Conservation (phyloP, 192 early-diverging fungal species). For the Coemansia sp. region DNA sequence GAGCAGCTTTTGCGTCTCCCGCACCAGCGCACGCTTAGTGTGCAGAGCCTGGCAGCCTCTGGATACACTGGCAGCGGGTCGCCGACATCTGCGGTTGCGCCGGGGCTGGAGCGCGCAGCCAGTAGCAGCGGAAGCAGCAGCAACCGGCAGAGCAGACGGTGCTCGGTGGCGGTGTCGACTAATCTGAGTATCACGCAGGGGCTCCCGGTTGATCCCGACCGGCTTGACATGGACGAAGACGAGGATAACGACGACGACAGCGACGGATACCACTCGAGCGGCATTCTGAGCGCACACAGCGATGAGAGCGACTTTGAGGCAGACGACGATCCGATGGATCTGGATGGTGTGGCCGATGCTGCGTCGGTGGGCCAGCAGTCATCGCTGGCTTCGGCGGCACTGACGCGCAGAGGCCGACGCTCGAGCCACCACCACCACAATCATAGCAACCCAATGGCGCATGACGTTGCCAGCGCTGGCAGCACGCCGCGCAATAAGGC, state of each 20-base stretch:
- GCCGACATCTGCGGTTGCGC: background rate
- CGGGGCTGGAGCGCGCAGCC: background rate
- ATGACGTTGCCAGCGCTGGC: conserved; percentile 11
- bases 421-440: background rate
- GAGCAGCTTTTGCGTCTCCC: conserved; percentile 3
- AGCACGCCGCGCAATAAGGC: conserved; percentile 50
- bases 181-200: conserved; percentile 27
- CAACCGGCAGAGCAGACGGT: conserved; percentile 17
- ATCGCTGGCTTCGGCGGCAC: background rate
- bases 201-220: conserved; percentile 29
- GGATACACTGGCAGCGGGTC: background rate
- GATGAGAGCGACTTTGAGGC: conserved; percentile 11
- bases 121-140: conserved; percentile 2
- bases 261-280: conserved; percentile 9
- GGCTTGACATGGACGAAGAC: conserved; percentile 37
- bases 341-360: conserved; percentile 16
- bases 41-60: conserved; percentile 7
- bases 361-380: conserved; percentile 1
- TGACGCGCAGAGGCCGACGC: background rate
- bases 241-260: conserved; percentile 20
- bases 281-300: conserved; percentile 1
- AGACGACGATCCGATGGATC: conserved; percentile 28
- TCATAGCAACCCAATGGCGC: background rate
- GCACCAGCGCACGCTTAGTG: conserved; percentile 20
- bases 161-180: conserved; percentile 28